Evolutionary conservation across 2,329 filamentous ascomycete genomes (phyloP).

Genomic region (Aureobasidium vineae): DNA sequence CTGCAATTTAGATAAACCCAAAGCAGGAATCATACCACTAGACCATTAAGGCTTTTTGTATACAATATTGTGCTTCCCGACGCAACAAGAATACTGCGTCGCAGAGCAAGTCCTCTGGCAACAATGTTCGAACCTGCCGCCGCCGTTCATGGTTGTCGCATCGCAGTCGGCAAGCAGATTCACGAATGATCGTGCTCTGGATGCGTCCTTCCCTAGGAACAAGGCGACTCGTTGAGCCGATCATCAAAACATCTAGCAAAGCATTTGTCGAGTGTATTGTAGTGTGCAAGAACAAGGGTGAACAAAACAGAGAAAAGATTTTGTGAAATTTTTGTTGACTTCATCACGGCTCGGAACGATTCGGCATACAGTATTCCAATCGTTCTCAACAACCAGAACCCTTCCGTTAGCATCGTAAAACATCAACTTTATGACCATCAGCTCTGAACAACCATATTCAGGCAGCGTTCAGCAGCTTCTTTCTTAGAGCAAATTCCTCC

Average conservation of each 20-base stretch:
- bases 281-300: not conserved
- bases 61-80: not conserved
- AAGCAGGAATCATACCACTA: conserved; percentile 25
- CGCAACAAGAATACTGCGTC: not conserved
- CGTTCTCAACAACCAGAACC: not conserved
- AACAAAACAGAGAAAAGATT: conserved; percentile 5
- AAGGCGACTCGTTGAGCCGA: not conserved
- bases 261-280: not conserved
- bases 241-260: not conserved
- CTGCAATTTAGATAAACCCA: conserved; percentile 20
- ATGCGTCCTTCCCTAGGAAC: not conserved
- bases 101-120: too few relatives aligned
- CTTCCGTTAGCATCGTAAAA: not conserved
- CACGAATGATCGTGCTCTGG: too few relatives aligned
- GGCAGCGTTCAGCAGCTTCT: not conserved
- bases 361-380: not conserved
- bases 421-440: not conserved
- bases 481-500: not conserved
- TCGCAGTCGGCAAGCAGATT: not conserved
- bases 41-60: conserved; percentile 19
- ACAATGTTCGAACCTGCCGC: not conserved
- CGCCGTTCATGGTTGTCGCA: not conserved
- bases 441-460: not conserved
- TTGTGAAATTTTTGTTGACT: not conserved
- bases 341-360: conserved; percentile 7